Percentiles rank a stretch among this genome's conserved stretches.
These are phyloP conservation scores for Hemisphaericaspora nanyangensis DNA, from an alignment of 805 yeast genomes.

Conservation along the genomic window DNA sequence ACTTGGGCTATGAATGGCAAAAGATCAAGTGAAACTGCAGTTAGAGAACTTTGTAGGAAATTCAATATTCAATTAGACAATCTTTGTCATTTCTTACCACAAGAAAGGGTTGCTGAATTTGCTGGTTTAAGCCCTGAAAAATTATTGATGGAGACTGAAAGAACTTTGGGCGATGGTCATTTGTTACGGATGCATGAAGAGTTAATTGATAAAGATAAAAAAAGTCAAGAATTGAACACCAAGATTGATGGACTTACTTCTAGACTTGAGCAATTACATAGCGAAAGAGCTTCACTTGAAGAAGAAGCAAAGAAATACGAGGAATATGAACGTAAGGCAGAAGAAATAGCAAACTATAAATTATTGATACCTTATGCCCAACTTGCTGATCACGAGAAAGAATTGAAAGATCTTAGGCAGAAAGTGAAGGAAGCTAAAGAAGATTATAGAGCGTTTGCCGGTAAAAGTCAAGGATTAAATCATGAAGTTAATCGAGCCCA, in stretches of 20 bases:
- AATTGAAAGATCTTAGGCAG: slow-evolving; percentile 27
- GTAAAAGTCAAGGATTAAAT: slow-evolving; percentile 21
- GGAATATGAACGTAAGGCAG: slow-evolving; percentile 43
- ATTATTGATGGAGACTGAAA: slow-evolving; percentile 70
- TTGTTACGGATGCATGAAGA: slow-evolving; percentile 54
- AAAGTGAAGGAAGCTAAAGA: slow-evolving; percentile 34
- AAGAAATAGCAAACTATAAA: slow-evolving; percentile 34
- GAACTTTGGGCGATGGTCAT: slow-evolving; percentile 67
- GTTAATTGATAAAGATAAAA: slow-evolving; percentile 49
- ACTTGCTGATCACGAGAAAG: slow-evolving; percentile 32
- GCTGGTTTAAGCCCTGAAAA: slow-evolving; percentile 76
- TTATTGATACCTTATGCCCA: slow-evolving; percentile 40
- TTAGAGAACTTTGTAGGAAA: slow-evolving; percentile 41
- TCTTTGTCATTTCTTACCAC: slow-evolving; percentile 91
- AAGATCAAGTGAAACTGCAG: slow-evolving; percentile 37
- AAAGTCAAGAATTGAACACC: slow-evolving; percentile 22
- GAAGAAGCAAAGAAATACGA: slow-evolving; percentile 45
- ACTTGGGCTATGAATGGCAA: slow-evolving; percentile 49
- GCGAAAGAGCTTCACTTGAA: slow-evolving; percentile 36
- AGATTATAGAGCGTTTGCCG: slow-evolving; percentile 23
- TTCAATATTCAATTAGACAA: slow-evolving; percentile 85
- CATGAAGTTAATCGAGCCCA: slow-evolving; percentile 4
- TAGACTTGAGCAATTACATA: slow-evolving; percentile 28
- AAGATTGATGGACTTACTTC: slow-evolving; percentile 24
- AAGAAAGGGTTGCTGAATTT: slow-evolving; percentile 90